Percentiles rank a stretch among this genome's conserved stretches.
Evolutionary conservation across 495 filamentous ascomycete genomes (phyloP).

Genomic region (Penicillium maclennaniae): DNA sequence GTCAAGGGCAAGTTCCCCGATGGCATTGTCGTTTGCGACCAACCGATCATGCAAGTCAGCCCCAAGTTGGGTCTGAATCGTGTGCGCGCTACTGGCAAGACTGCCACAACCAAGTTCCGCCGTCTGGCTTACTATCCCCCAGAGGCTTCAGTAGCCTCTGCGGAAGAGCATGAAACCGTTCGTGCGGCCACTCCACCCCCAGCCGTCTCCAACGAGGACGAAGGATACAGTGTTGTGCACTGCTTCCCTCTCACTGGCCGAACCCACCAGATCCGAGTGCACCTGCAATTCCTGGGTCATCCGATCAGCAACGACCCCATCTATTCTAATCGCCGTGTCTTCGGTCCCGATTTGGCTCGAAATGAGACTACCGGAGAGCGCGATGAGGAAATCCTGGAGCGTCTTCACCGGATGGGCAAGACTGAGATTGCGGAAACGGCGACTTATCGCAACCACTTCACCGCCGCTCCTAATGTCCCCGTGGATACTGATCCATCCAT

Average conservation of each 20-base stretch:
- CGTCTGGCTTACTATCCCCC: constrained; percentile 82
- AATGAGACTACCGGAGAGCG: constrained; percentile 63
- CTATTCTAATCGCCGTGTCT: constrained; percentile 89
- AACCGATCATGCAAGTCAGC: constrained; percentile 90
- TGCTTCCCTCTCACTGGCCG: constrained; percentile 90
- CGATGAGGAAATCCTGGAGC: constrained; percentile 85
- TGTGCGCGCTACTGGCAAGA: constrained; percentile 87
- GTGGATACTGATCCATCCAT: constrained; percentile 37
- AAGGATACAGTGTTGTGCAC: constrained; percentile 91
- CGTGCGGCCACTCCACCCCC: constrained; percentile 32
- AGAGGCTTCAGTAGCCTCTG: constrained; percentile 9
- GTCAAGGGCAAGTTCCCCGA: constrained; percentile 87
- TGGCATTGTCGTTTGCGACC: constrained; percentile 77
- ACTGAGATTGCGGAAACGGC: constrained; percentile 83
- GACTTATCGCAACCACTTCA: constrained; percentile 61
- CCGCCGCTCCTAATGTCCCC: constrained; percentile 39
- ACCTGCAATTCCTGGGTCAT: constrained; percentile 90
- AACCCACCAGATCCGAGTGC: constrained; percentile 92
- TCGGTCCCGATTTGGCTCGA: constrained; percentile 72
- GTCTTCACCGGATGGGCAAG: constrained; percentile 87
- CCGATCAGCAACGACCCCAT: constrained; percentile 97
- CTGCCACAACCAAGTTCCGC: constrained; percentile 85
- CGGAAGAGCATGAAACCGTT: constrained; percentile 5
- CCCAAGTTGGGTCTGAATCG: constrained; percentile 93
- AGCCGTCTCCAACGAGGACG: constrained; percentile 24